A percentile compares a stretch with the other conserved stretches of the same genome.
Conservation (phyloP, 257 asterid genomes). For the Solanum gandarillasii region DNA sequence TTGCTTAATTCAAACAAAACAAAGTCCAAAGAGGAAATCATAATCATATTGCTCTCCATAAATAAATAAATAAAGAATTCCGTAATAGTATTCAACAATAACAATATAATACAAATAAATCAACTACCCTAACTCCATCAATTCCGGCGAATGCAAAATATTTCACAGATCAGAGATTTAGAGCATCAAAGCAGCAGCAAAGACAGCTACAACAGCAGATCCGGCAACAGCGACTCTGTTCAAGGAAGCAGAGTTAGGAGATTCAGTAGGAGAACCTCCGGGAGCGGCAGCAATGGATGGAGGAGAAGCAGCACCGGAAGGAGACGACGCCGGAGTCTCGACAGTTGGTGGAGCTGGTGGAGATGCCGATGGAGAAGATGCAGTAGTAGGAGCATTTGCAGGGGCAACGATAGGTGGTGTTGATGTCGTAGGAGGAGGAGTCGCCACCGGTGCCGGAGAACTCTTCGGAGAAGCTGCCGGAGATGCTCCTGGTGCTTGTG, state of each 20-base stretch:
- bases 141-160: background rate
- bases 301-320: conserved; percentile 6
- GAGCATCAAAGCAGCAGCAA: conserved; percentile 29
- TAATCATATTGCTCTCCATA: background rate
- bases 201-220: conserved; percentile 27
- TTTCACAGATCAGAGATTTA: conserved; percentile 10
- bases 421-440: background rate
- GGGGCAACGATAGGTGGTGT: conserved; percentile 17
- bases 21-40: background rate
- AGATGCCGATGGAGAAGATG: conserved; percentile 16
- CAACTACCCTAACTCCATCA: background rate
- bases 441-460: conserved; percentile 15
- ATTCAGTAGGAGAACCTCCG: conserved; percentile 15
- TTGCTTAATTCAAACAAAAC: background rate
- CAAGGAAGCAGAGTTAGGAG: conserved; percentile 25
- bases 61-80: background rate
- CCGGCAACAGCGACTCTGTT: conserved; percentile 39
- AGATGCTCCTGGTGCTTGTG: conserved; percentile 41
- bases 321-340: conserved; percentile 13
- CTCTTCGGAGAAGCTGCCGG: conserved; percentile 32
- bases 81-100: background rate
- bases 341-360: conserved; percentile 20
- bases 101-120: background rate
- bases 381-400: background rate
- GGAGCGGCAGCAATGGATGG: conserved; percentile 22